phyloP scores from a whole-genome alignment of 208 protist species.

The Crithidia bombi region DNA sequence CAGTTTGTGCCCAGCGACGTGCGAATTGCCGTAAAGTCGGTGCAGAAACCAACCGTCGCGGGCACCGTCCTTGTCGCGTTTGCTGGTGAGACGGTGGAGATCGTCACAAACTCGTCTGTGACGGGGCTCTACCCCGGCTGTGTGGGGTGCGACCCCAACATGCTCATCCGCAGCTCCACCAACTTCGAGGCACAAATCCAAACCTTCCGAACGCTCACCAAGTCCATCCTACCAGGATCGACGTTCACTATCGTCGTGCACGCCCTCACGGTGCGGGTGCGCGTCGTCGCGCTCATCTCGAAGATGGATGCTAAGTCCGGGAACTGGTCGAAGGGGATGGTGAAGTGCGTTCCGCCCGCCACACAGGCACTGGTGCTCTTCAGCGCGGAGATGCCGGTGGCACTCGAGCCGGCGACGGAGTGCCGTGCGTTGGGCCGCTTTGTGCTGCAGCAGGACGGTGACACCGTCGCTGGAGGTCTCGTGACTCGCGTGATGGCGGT shows the following conservation, averaged over 20 bases:
- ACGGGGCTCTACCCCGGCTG: constrained; percentile 71
- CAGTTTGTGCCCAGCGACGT: constrained; percentile 69
- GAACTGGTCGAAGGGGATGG: constrained; percentile 84
- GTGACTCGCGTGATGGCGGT: constrained; percentile 55
- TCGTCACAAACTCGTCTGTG: constrained; percentile 52
- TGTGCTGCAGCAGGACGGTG: constrained; percentile 82
- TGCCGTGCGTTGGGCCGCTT: constrained; percentile 83
- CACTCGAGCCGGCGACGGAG: constrained; percentile 67
- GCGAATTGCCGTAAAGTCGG: constrained; percentile 49
- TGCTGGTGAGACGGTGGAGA: constrained; percentile 78
- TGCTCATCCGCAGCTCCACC: constrained; percentile 41
- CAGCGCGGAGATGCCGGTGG: constrained; percentile 52
- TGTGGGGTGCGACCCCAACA: constrained; percentile 58
- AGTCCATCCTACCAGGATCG: constrained; percentile 71
- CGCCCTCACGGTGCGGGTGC: constrained; percentile 67
- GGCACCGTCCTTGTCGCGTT: constrained; percentile 68
- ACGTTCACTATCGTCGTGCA: constrained; percentile 78
- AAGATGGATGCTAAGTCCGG: constrained; percentile 69
- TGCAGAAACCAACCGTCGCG: constrained; percentile 63
- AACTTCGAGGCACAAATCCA: constrained; percentile 85
- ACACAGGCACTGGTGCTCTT: constrained; percentile 80
- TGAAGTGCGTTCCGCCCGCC: constrained; percentile 78
- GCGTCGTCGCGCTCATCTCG: constrained; percentile 67
- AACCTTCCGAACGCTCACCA: constrained; percentile 67
- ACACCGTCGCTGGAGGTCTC: constrained; percentile 77